A percentile compares a stretch with the other conserved stretches of the same genome.
phyloP scores from a whole-genome alignment of 2,329 filamentous ascomycete genomes.

The Beauveria pseudobassiana region DNA sequence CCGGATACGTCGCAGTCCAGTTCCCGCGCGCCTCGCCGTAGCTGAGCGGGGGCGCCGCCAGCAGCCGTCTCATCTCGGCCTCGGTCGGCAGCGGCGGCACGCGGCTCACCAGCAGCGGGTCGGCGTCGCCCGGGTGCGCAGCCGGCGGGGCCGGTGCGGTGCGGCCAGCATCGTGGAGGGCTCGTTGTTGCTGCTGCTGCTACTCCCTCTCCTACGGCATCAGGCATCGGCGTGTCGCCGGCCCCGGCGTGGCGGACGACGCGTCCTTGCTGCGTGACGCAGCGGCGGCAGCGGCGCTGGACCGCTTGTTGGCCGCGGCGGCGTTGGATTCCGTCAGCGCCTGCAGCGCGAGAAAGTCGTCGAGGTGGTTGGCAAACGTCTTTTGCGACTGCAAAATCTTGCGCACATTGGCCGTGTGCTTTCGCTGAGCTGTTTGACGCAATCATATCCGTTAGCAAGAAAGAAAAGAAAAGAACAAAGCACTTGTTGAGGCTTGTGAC shows the following conservation, averaged over 20 bases:
- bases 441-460: not conserved
- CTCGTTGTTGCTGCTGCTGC: constrained; percentile 12
- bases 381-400: constrained; percentile 75
- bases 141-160: constrained; percentile 26
- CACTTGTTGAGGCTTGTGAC: too few relatives aligned
- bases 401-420: constrained; percentile 62
- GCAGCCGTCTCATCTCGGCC: constrained; percentile 55
- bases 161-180: constrained; percentile 26
- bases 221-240: constrained; percentile 22
- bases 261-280: constrained; percentile 16
- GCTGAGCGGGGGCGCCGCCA: constrained; percentile 56
- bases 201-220: constrained; percentile 11
- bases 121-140: constrained; percentile 40
- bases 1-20: constrained; percentile 44
- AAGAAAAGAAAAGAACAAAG: not conserved
- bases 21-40: constrained; percentile 56
- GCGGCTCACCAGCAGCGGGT: constrained; percentile 51
- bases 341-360: constrained; percentile 65
- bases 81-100: constrained; percentile 52
- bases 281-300: not conserved
- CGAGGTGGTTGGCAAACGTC: constrained; percentile 75
- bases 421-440: constrained; percentile 33
- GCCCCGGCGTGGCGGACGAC: constrained; percentile 11
- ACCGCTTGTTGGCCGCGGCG: constrained; percentile 24
- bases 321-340: constrained; percentile 34